Evolutionary conservation across 2,329 filamentous ascomycete genomes (phyloP).

Genomic region (Neonectria ditissima): DNA sequence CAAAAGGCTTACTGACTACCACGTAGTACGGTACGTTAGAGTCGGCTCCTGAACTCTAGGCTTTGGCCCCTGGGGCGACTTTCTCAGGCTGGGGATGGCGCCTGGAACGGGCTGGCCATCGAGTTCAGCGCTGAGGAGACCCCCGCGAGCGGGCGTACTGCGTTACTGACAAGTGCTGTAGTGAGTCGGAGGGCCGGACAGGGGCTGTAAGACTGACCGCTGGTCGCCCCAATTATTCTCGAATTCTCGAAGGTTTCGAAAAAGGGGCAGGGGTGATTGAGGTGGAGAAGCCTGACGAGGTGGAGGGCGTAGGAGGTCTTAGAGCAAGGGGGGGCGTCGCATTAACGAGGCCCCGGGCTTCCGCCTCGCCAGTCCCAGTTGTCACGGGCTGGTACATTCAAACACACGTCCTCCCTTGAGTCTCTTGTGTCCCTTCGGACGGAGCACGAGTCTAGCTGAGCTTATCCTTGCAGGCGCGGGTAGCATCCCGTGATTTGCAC

Average conservation of each 20-base stretch:
- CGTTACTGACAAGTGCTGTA: slow-evolving; percentile 29
- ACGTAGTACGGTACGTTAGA: background rate
- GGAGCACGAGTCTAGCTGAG: slow-evolving; percentile 25
- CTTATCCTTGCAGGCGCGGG: slow-evolving; percentile 32
- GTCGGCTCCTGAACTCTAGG: slow-evolving; percentile 4
- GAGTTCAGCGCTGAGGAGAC: slow-evolving; percentile 39
- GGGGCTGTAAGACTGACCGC: slow-evolving; percentile 44
- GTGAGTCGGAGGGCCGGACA: slow-evolving; percentile 30
- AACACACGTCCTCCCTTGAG: slow-evolving; percentile 2
- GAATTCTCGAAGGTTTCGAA: slow-evolving; percentile 49
- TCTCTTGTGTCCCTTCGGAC: background rate
- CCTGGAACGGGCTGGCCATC: slow-evolving; percentile 36
- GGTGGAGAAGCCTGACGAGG: slow-evolving; percentile 38
- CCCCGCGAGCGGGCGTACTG: slow-evolving; percentile 23
- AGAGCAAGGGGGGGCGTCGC: slow-evolving; percentile 3
- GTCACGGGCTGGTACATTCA: slow-evolving; percentile 20
- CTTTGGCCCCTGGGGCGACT: slow-evolving; percentile 4
- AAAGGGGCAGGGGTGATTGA: slow-evolving; percentile 41
- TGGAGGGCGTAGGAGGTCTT: slow-evolving; percentile 24
- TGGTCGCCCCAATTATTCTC: slow-evolving; percentile 44
- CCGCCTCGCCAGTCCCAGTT: background rate
- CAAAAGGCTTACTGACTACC: slow-evolving; percentile 13
- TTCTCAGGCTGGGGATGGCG: slow-evolving; percentile 28
- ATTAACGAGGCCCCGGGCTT: background rate
- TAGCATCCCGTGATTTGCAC: slow-evolving; percentile 41